Evolutionary conservation across 2,329 filamentous ascomycete species (phyloP).

Genomic region (Aspergillus costaricaensis): DNA sequence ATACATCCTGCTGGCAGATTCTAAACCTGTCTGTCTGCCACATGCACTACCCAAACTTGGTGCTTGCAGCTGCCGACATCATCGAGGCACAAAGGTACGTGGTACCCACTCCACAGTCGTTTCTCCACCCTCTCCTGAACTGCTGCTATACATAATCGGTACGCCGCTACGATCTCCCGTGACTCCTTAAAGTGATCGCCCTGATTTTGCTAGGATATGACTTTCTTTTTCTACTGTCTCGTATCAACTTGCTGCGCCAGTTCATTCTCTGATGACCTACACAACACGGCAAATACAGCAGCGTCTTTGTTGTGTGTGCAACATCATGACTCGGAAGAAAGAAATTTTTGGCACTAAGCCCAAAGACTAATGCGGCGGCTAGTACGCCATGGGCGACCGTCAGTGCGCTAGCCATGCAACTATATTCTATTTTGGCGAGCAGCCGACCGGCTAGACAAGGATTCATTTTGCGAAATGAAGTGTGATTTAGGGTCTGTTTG

Average conservation of each 20-base stretch:
- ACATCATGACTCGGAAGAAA: not conserved
- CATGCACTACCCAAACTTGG: not conserved
- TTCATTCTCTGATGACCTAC: not conserved
- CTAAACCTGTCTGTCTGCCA: not conserved
- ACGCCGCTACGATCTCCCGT: not conserved
- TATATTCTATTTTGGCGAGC: not conserved
- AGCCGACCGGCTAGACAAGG: not conserved
- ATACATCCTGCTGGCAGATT: not conserved
- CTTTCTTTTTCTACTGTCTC: not conserved
- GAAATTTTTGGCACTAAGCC: not conserved
- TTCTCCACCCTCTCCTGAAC: slow-evolving; percentile 3
- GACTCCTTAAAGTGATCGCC: too few relatives aligned
- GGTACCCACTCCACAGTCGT: not conserved
- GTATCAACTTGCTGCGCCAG: not conserved
- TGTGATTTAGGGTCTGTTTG: not conserved
- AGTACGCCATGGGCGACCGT: slow-evolving; percentile 3
- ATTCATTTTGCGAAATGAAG: not conserved
- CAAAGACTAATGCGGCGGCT: not conserved
- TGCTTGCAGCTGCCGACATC: not conserved
- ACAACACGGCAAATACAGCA: not conserved
- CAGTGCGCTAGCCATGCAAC: slow-evolving; percentile 4
- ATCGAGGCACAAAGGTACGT: not conserved
- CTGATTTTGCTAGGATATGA: not conserved
- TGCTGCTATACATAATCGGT: not conserved
- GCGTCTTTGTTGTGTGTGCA: not conserved